phyloP scores from a whole-genome alignment of 306 rosid genomes.

The Styphnolobium japonicum region DNA sequence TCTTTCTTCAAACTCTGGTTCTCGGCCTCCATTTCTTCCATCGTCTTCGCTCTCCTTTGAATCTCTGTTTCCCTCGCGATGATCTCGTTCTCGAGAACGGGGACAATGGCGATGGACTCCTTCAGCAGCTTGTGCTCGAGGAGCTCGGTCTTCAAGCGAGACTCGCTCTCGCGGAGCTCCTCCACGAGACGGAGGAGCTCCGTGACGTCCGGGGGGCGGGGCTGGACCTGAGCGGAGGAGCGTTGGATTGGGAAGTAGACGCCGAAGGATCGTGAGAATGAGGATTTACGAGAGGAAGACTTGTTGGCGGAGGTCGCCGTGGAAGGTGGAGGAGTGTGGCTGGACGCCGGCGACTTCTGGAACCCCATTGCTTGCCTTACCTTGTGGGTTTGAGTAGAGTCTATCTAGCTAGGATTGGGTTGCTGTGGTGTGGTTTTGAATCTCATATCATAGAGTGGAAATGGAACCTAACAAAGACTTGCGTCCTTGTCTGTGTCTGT shows the following conservation, averaged over 20 bases:
- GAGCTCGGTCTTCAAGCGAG: constrained; percentile 81
- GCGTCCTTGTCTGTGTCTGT: constrained; percentile 47
- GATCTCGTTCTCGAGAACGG: constrained; percentile 74
- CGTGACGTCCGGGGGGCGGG: constrained; percentile 82
- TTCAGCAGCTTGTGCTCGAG: constrained; percentile 77
- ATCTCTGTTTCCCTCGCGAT: constrained; percentile 52
- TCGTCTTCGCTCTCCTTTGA: constrained; percentile 37
- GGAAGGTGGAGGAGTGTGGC: constrained; percentile 52
- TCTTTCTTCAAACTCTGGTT: constrained; percentile 46
- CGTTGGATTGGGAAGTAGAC: constrained; percentile 93
- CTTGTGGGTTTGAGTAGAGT: no score
- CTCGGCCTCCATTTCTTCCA: constrained; percentile 51
- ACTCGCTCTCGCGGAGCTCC: constrained; percentile 92
- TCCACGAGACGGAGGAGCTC: constrained; percentile 85
- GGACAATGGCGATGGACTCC: constrained; percentile 78
- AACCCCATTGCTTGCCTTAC: constrained; percentile 86
- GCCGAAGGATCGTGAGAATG: constrained; percentile 85
- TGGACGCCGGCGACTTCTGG: constrained; percentile 70
- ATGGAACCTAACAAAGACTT: constrained; percentile 33
- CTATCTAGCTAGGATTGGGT: background rate
- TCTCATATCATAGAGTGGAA: constrained; percentile 16
- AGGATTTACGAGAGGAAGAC: constrained; percentile 56
- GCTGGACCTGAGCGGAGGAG: constrained; percentile 95
- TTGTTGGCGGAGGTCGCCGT: constrained; percentile 43
- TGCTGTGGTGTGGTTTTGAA: constrained; percentile 36